Evolutionary conservation across 2,329 filamentous ascomycete genomes (phyloP), one percentile per base, ranked within the genome.

Genomic region (Epichloe aotearoae): DNA sequence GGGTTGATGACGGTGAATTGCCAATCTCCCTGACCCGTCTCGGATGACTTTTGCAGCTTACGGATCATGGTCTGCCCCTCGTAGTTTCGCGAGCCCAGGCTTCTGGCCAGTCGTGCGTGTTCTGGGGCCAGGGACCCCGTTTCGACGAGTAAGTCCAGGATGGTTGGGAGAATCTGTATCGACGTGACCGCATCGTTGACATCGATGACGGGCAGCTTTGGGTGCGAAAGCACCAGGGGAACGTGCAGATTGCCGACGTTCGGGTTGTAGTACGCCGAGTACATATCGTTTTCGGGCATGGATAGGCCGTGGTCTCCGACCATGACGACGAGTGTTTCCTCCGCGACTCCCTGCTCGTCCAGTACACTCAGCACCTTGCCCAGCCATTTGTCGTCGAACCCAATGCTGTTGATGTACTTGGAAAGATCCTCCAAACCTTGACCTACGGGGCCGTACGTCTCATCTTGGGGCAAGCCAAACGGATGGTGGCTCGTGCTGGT

Each of bases 1-100:
- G 64, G 63, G 20, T 66, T 67, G 2, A 61, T 59, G 6, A 66
- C 59, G 3, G 62, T 64, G 23, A 65, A 65, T 17, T 66, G 64
- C 64, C 64, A 67, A 40, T 62, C 55, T 4, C 60, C 60, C 15
- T 59, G 54, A 3, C 59, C 55, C 1, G 53, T 53, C 33, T 47
- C 53, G 12, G 55, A 57, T 1, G 42, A 37, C 1, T 52, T 58
- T 46, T 56, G 57, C 19, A 62, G 56, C 0, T 61, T 58, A 7
- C 65, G 64, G 38, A 67, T 61, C 8, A 67, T 57, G 3, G 64
- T 66, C 44, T 66, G 62, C 3, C 65, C 65, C 45, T 67, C 65
- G 43, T 66, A 67, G 50, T 65, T 64, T 14, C 7, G 14, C 19
- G 59, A 53, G 3, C 60, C 51, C 8, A 67, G 57, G 33, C 65